Evolutionary conservation across 768 basidiomycete species (phyloP).

Genomic region (Pilatotrama ljubarskyi): DNA sequence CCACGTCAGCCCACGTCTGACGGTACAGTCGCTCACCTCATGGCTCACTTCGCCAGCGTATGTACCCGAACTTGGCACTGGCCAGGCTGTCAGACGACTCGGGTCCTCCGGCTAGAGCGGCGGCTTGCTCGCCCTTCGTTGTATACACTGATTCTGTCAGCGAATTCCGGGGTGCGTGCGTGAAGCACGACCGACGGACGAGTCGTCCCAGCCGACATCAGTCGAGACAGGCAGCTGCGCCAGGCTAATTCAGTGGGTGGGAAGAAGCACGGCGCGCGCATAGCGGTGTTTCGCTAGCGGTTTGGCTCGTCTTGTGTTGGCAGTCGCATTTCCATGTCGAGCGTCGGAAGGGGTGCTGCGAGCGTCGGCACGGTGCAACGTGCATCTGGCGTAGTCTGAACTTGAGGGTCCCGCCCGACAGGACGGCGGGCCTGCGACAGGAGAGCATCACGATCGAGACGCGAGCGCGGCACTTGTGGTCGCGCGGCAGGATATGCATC

Average conservation of each 20-base stretch:
- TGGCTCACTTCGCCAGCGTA: neutral
- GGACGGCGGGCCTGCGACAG: neutral
- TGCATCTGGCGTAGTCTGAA: neutral
- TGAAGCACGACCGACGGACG: neutral
- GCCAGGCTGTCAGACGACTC: constrained; percentile 4
- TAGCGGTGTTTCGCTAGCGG: too few species aligned
- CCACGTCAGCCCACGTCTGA: neutral
- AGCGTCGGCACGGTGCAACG: neutral
- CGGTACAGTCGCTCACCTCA: neutral
- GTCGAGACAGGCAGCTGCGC: neutral
- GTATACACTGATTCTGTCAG: neutral
- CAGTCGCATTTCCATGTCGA: too few species aligned
- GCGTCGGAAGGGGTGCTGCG: neutral
- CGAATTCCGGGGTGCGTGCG: constrained; percentile 10
- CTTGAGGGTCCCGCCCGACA: neutral
- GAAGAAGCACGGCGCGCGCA: neutral
- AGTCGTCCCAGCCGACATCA: neutral
- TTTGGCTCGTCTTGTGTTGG: too few species aligned
- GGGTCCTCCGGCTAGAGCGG: neutral
- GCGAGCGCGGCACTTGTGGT: neutral
- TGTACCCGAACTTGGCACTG: neutral
- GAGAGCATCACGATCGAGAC: too few species aligned
- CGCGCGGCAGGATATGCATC: constrained; percentile 10
- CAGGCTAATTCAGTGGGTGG: neutral
- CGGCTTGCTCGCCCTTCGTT: neutral